Evolutionary conservation across 1,284 basidiomycete genomes (phyloP).

Genomic region (Marasmius sp.): DNA sequence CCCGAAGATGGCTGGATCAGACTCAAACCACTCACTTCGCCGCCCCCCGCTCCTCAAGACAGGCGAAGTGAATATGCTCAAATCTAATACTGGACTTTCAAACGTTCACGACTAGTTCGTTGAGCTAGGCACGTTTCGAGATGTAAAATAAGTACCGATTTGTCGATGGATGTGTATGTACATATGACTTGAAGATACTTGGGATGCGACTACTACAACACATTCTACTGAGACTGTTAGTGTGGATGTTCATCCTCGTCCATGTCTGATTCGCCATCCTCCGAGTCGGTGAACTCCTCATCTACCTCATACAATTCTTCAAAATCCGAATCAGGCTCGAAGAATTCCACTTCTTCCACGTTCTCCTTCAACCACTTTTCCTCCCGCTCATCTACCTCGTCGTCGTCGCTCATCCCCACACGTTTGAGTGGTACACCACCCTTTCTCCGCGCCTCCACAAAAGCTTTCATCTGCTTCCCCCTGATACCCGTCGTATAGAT

Average conservation of each 20-base stretch:
- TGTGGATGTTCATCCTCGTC: slow-evolving; percentile 16
- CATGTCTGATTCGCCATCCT: slow-evolving; percentile 16
- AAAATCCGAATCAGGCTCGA: slow-evolving; percentile 44
- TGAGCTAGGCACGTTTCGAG: no score
- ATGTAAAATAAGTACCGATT: no score
- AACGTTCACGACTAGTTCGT: no score
- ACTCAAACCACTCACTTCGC: no score
- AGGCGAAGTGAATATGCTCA: no score
- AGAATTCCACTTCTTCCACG: slow-evolving; percentile 47
- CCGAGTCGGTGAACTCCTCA: slow-evolving; percentile 25
- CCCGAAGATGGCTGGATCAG: no score
- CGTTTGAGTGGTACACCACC: slow-evolving; percentile 42
- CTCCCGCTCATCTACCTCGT: slow-evolving; percentile 34
- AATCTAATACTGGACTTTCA: no score
- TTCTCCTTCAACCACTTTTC: slow-evolving; percentile 46
- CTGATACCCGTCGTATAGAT: slow-evolving; percentile 45
- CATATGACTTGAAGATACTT: no score
- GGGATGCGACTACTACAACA: no score
- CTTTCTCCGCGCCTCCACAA: slow-evolving; percentile 43
- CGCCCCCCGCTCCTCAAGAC: no score
- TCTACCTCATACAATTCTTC: slow-evolving; percentile 21
- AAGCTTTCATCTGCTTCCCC: slow-evolving; percentile 37
- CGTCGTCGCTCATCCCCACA: slow-evolving; percentile 44
- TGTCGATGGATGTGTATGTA: no score
- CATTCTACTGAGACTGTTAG: neutral